Evolutionary conservation across 2,329 filamentous ascomycete genomes (phyloP), one percentile per base, ranked within the genome.

Genomic region (Escovopsis sp.): DNA sequence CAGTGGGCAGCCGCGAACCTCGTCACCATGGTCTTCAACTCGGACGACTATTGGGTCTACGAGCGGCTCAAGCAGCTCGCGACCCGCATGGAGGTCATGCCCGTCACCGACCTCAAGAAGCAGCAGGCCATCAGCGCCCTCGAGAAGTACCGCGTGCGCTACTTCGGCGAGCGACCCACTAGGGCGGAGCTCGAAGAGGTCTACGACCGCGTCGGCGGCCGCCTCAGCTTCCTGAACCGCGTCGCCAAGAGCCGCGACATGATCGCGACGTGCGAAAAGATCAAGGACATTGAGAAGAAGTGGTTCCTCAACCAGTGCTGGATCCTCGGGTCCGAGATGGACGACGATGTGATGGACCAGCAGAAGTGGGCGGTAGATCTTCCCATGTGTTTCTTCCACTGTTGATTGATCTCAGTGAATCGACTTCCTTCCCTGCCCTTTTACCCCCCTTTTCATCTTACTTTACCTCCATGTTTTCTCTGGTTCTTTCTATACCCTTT

Each of bases 41-140:
- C 78, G 36, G 90, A 98, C 56, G 90, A 96, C 53, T 98, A 94
- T 59, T 98, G 90, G 90, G 82, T 98, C 1, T 96, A 94, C 49
- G 90, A 98, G 56, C 73, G 87, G 12, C 63, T 98, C 35, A 94
- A 94, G 64, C 79, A 84, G 53, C 79, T 94, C 39, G 84, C 86
- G 3, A 94, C 87, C 2, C 76, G 90, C 31, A 93, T 98, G 84
- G 87, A 94, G 51, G 81, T 98, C 4, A 78, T 93, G 27, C 76
- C 85, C 8, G 77, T 98, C 29, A 69, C 72, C 4, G 90, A 98
- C 55, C 64, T 98, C 6, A 74, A 80, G 35, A 94, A 87, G 53
- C 55, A 63, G 10, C 75, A 81, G 48, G 87, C 90, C 4, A 71
- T 93, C 41, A 62, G 65, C 17, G 88, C 90, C 0, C 63, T 98